Conservation (phyloP, 306 rosid genomes). For the Trifolium subterraneum region DNA sequence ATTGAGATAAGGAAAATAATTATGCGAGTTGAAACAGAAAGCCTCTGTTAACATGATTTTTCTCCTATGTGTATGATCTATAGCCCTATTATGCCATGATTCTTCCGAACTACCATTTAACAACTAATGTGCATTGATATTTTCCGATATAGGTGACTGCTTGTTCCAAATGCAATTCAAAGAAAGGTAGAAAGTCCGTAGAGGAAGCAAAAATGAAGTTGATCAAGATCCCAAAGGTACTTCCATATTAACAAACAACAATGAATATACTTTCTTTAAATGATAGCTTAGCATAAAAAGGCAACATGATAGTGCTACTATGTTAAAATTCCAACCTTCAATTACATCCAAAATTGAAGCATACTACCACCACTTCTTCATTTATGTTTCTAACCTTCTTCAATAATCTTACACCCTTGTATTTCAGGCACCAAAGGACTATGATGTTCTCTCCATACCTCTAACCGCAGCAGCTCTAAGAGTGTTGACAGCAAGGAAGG, state of each 20-base stretch:
- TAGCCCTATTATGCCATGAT: too few relatives aligned
- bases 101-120: too few relatives aligned
- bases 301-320: constrained; percentile 1
- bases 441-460: constrained; percentile 90
- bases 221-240: constrained; percentile 79
- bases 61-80: too few relatives aligned
- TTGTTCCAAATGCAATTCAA: constrained; percentile 85
- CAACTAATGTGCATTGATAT: constrained; percentile 10
- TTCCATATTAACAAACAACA: constrained; percentile 31
- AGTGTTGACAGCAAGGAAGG: constrained; percentile 73
- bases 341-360: constrained; percentile 21
- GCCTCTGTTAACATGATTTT: too few relatives aligned
- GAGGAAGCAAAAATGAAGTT: constrained; percentile 95
- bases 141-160: constrained; percentile 75
- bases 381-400: too few relatives aligned
- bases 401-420: constrained; percentile 20
- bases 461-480: constrained; percentile 79
- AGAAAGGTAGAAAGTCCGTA: constrained; percentile 76
- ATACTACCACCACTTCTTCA: neutral
- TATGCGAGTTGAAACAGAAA: too few relatives aligned
- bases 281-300: constrained; percentile 23
- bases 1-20: too few relatives aligned
- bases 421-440: constrained; percentile 88
- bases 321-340: too few relatives aligned
- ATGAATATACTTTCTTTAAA: constrained; percentile 24